Conservation (phyloP, 2,329 filamentous ascomycete species). For the Fusarium sp. region DNA sequence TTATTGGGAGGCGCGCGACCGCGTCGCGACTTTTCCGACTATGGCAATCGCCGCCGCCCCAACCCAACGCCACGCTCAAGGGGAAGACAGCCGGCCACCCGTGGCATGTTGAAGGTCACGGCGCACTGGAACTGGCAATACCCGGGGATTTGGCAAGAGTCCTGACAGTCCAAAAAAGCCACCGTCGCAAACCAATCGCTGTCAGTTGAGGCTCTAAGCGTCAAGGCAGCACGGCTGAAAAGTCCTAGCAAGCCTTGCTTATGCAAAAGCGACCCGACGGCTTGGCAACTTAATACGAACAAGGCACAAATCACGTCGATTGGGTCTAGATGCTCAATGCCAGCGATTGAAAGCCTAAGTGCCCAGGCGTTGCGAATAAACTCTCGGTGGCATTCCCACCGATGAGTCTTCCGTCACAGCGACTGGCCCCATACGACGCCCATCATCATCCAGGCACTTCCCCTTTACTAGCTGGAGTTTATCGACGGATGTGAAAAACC, state of each 20-base stretch:
- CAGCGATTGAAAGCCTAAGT: conserved; percentile 3
- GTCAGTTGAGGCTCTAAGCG: conserved; percentile 3
- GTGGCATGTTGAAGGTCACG: conserved; percentile 21
- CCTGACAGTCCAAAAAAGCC: conserved; percentile 13
- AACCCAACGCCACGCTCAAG: conserved; percentile 31
- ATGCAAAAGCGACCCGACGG: conserved; percentile 5
- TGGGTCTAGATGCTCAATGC: conserved; percentile 5
- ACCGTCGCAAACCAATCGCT: conserved; percentile 26
- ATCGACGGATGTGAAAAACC: conserved; percentile 24
- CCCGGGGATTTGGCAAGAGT: conserved; percentile 24
- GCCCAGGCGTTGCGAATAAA: conserved; percentile 14
- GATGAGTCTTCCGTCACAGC: conserved; percentile 12
- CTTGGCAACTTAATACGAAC: background rate
- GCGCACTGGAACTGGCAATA: conserved; percentile 24
- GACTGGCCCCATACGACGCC: conserved; percentile 18
- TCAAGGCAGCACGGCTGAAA: conserved; percentile 33
- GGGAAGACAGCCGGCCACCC: conserved; percentile 21
- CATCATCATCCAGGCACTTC: conserved; percentile 38
- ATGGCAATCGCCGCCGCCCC: conserved; percentile 33
- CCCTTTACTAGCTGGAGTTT: conserved; percentile 29
- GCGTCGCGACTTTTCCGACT: conserved; percentile 24
- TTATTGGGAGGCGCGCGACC: conserved; percentile 7
- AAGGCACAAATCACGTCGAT: conserved; percentile 2
- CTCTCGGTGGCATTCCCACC: conserved; percentile 35
- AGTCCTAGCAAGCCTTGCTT: conserved; percentile 24